Evolutionary conservation across 208 protist genomes (phyloP).

Genomic region (Porcisia hertigi): DNA sequence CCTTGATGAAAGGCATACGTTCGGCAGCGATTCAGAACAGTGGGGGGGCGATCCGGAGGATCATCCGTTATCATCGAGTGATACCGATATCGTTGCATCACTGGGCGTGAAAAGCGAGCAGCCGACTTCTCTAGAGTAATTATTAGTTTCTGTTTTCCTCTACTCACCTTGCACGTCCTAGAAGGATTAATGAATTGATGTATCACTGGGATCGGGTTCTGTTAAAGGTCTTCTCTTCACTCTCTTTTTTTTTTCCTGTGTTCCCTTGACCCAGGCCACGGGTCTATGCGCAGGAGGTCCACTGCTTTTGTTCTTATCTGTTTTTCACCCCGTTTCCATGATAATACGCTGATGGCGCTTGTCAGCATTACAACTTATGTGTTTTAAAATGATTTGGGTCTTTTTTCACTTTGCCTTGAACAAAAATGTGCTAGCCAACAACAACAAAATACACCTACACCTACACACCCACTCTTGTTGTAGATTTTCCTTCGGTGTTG

Average conservation of each 20-base stretch:
- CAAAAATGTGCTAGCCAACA: no score
- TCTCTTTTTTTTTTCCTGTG: neutral
- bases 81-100: slow-evolving; percentile 19
- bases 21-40: slow-evolving; percentile 10
- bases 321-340: neutral
- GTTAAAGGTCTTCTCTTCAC: neutral
- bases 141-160: neutral
- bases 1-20: slow-evolving; percentile 4
- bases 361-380: neutral
- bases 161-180: neutral
- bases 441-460: neutral
- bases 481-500: neutral
- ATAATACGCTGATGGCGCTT: neutral
- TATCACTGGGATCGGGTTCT: neutral
- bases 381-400: neutral
- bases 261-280: neutral
- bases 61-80: slow-evolving; percentile 25
- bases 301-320: neutral
- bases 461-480: neutral
- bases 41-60: slow-evolving; percentile 16
- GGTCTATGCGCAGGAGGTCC: neutral
- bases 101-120: neutral
- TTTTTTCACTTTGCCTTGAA: neutral
- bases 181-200: neutral
- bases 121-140: neutral